Evolutionary conservation across 2,329 filamentous ascomycete genomes (phyloP).

Genomic region (Fusarium chuoi): DNA sequence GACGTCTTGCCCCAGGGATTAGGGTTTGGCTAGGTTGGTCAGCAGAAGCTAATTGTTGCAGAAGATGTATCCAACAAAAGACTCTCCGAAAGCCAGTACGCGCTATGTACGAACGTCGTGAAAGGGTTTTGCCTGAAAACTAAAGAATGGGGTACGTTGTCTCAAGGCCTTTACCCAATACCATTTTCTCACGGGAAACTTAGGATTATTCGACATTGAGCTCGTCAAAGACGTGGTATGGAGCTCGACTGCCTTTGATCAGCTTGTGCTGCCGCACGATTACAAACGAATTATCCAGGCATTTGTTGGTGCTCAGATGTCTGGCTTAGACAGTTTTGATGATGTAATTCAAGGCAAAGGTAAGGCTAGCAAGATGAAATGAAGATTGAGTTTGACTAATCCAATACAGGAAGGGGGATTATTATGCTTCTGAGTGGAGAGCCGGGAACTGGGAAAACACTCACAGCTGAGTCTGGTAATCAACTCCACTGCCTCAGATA

Average conservation of each 20-base stretch:
- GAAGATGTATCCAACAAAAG: neutral
- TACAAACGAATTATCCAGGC: conserved; percentile 18
- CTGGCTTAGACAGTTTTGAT: conserved; percentile 7
- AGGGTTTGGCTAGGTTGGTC: rapidly evolving
- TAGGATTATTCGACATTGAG: conserved; percentile 7
- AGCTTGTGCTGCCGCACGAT: conserved; percentile 2
- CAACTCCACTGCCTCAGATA: rapidly evolving
- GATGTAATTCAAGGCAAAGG: conserved; percentile 12
- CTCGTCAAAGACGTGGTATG: neutral
- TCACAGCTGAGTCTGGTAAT: conserved; percentile 16
- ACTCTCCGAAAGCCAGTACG: neutral
- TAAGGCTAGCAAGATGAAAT: neutral
- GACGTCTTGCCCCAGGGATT: rapidly evolving
- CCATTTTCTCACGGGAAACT: rapidly evolving
- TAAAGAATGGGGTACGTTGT: conserved; percentile 10
- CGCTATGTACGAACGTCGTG: neutral
- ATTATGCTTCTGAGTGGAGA: conserved; percentile 20
- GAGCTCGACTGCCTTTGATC: conserved; percentile 9
- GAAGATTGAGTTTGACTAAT: neutral
- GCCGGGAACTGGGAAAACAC: conserved; percentile 16
- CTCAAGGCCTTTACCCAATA: neutral
- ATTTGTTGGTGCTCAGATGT: conserved; percentile 5
- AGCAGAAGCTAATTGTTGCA: neutral
- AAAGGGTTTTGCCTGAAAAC: conserved; percentile 9
- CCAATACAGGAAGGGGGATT: neutral